These are phyloP conservation scores for Fusarium chaquense DNA, from an alignment of 2,329 filamentous ascomycete genomes.

Conservation along the genomic window DNA sequence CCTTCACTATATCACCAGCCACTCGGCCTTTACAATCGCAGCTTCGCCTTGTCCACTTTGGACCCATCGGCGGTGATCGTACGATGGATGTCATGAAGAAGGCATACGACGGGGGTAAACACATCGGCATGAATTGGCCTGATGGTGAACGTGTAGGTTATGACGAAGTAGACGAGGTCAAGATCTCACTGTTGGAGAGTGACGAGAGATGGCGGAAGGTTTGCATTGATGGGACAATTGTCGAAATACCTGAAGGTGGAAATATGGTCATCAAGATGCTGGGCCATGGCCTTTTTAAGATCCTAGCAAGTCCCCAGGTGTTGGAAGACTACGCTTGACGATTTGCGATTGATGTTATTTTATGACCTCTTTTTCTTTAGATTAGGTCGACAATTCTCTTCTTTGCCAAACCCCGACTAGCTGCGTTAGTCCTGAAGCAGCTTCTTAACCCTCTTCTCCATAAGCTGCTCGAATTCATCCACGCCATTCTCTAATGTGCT, in stretches of 20 bases:
- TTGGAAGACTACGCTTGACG: constrained; percentile 4
- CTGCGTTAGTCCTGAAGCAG: constrained; percentile 48
- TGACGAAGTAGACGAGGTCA: constrained; percentile 74
- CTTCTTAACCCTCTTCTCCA: constrained; percentile 69
- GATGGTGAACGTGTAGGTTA: constrained; percentile 76
- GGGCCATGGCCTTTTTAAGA: constrained; percentile 54
- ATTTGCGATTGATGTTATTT: neutral
- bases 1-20: constrained; percentile 83
- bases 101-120: constrained; percentile 69
- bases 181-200: constrained; percentile 74
- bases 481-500: constrained; percentile 69
- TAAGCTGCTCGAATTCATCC: constrained; percentile 71
- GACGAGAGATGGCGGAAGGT: constrained; percentile 84
- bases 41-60: constrained; percentile 81
- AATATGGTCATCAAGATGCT: constrained; percentile 74
- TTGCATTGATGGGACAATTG: constrained; percentile 92
- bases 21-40: constrained; percentile 77
- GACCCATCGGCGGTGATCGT: constrained; percentile 70
- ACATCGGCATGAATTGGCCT: constrained; percentile 64
- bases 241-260: constrained; percentile 77
- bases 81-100: constrained; percentile 82
- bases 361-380: neutral
- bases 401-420: neutral
- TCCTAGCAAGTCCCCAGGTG: constrained; percentile 57
- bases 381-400: neutral